A percentile compares a stretch with the other conserved stretches of the same genome.
Evolutionary conservation across 148 eudicot species (phyloP).

Genomic region (Spergularia marina): DNA sequence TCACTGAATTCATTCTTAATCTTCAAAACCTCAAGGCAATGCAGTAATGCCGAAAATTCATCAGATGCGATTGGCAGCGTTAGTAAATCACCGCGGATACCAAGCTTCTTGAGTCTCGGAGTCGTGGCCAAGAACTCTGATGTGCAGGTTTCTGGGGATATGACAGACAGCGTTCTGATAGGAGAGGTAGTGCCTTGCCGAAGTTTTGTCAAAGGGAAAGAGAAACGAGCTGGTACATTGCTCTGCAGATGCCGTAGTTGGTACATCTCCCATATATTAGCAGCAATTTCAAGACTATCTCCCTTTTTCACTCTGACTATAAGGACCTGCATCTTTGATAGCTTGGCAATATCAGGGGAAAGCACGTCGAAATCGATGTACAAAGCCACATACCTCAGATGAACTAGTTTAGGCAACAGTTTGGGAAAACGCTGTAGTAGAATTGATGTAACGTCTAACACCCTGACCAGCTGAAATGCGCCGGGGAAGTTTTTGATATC

Average conservation of each 20-base stretch:
- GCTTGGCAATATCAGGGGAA: constrained; percentile 17
- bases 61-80: not conserved
- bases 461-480: constrained; percentile 19
- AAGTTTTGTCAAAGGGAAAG: not conserved
- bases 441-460: constrained; percentile 20
- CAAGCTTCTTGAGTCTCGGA: constrained; percentile 8
- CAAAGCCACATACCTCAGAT: constrained; percentile 20
- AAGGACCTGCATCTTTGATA: constrained; percentile 20
- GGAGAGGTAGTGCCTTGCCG: constrained; percentile 17
- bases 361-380: constrained; percentile 17
- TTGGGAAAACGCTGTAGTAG: constrained; percentile 20
- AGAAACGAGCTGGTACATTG: constrained; percentile 12
- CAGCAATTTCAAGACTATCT: constrained; percentile 7
- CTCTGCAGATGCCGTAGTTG: constrained; percentile 19
- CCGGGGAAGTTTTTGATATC: constrained; percentile 14
- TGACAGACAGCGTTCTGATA: constrained; percentile 10
- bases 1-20: not conserved
- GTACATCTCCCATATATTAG: constrained; percentile 21
- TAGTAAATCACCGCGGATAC: constrained; percentile 16
- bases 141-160: constrained; percentile 26
- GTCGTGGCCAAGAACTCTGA: constrained; percentile 17
- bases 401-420: constrained; percentile 12
- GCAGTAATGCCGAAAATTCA: not conserved
- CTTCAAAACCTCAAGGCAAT: constrained; percentile 12
- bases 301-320: constrained; percentile 9